Base-by-base conservation (phyloP, 1,284 basidiomycete species). In the Gymnopus androsaceus region DNA sequence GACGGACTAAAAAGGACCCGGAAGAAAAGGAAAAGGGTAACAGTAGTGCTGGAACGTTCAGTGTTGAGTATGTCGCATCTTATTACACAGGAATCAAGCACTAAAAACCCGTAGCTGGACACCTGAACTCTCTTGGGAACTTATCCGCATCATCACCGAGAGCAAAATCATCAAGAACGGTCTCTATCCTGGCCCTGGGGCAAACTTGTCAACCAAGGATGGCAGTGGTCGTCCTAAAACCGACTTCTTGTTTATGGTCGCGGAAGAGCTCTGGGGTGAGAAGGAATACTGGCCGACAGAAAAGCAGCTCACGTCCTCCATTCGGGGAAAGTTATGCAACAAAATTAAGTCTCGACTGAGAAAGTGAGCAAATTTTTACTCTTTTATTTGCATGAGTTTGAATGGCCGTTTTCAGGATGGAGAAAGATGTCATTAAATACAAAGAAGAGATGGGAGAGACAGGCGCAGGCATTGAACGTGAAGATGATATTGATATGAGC, bases 401-500 rank as follows among this genome's bases (percentile, higher is more conserved):
- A 19, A 21, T 7, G 6, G 27, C 12, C 6, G 27, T 45, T 19
- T 23, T 45, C 23, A 27, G 23, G 15, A 45, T 23, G 42, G 42
- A 23, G 19, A 45, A 45, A 19, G 12, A 45, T 14, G 42, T 14
- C 7, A 33, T 33, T 6, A 33, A 33, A 14, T 33, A 33, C 31
- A 33, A 33, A 14, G 31, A 6, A 14, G 31, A 33, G 14, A 33
- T 33, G 31, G 31, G 31, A 14, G 31, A 33, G 28, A 59, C 54
- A 1, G 54, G 57, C 0, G 54, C 48, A 2, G 54, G 57, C 0
- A 25, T 59, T 1, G 11, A 3, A 2, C 41, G 11, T n/a, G 51
- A 27, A 21, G 57, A 59, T 3, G 34, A 59, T 2, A 52, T 56
- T 19, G 8, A 7, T 3, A 46, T 51, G 2, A 46, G 50, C n/a